Conservation (phyloP, 2,329 filamentous ascomycete genomes). For the Fusarium musae region DNA sequence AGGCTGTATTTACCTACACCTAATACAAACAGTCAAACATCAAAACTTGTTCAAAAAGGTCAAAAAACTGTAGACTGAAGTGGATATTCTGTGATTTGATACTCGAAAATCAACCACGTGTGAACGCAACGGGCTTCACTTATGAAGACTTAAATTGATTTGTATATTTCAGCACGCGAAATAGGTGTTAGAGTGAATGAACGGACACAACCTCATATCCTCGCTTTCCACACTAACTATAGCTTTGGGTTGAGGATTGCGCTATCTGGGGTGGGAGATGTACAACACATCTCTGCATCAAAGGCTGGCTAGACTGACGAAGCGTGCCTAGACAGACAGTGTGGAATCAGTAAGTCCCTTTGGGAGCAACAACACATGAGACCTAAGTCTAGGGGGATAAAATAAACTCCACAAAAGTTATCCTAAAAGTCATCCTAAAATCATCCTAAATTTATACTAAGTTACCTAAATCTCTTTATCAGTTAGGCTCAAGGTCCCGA, state of each 20-base stretch:
- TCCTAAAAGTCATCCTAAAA: too few relatives aligned
- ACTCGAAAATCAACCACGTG: rapidly evolving
- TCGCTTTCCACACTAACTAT: too few relatives aligned
- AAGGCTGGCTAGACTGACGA: background rate
- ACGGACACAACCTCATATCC: rapidly evolving
- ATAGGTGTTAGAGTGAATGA: rapidly evolving
- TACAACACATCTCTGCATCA: too few relatives aligned
- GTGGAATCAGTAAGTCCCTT: too few relatives aligned
- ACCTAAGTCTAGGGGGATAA: too few relatives aligned
- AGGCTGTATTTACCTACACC: constrained; percentile 12
- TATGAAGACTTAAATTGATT: rapidly evolving
- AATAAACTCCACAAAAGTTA: too few relatives aligned
- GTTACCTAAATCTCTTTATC: too few relatives aligned
- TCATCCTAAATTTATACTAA: too few relatives aligned
- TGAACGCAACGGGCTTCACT: rapidly evolving
- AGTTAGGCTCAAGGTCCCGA: too few relatives aligned
- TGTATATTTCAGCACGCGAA: background rate
- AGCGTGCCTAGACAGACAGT: too few relatives aligned
- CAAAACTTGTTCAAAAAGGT: background rate
- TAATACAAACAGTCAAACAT: constrained; percentile 15
- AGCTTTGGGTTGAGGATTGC: rapidly evolving
- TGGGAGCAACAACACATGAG: too few relatives aligned
- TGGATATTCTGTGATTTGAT: rapidly evolving
- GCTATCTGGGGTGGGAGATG: too few relatives aligned
- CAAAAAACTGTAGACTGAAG: background rate